Conservation (phyloP, 2,329 filamentous ascomycete genomes). For the Colletotrichum orbiculare region DNA sequence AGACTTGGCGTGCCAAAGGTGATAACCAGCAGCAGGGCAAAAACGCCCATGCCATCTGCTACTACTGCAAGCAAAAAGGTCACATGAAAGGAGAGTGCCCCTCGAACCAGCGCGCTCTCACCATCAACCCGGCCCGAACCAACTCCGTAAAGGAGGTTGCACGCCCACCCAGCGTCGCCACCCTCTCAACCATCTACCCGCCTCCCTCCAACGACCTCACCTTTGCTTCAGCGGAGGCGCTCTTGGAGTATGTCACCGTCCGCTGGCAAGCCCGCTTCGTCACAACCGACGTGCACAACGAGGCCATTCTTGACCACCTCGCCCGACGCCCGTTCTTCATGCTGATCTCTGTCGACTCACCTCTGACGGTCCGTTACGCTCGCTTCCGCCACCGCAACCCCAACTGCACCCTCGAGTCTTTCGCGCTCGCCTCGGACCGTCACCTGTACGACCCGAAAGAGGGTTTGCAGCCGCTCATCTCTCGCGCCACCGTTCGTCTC, state of each 20-base stretch:
- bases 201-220: slow-evolving; percentile 41
- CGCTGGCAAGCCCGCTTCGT: slow-evolving; percentile 88
- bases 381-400: slow-evolving; percentile 69
- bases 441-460: slow-evolving; percentile 76
- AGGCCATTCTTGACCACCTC: slow-evolving; percentile 78
- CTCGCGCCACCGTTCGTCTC: slow-evolving; percentile 84
- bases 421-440: slow-evolving; percentile 71
- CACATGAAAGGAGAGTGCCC: slow-evolving; percentile 17
- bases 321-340: slow-evolving; percentile 90
- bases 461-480: slow-evolving; percentile 81
- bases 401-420: slow-evolving; percentile 61
- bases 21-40: slow-evolving; percentile 13
- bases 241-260: slow-evolving; percentile 88
- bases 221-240: slow-evolving; percentile 72
- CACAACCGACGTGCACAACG: slow-evolving; percentile 83
- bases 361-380: slow-evolving; percentile 84
- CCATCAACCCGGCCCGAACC: neutral
- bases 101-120: neutral
- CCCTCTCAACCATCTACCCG: slow-evolving; percentile 64
- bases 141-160: neutral
- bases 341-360: slow-evolving; percentile 90
- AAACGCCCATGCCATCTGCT: slow-evolving; percentile 12
- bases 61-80: slow-evolving; percentile 17
- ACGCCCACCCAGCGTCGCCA: slow-evolving; percentile 58
- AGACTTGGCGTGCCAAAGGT: neutral